These are phyloP conservation scores for Auriscalpium microsporum DNA, from an alignment of 768 basidiomycete species.

Conservation along the genomic window DNA sequence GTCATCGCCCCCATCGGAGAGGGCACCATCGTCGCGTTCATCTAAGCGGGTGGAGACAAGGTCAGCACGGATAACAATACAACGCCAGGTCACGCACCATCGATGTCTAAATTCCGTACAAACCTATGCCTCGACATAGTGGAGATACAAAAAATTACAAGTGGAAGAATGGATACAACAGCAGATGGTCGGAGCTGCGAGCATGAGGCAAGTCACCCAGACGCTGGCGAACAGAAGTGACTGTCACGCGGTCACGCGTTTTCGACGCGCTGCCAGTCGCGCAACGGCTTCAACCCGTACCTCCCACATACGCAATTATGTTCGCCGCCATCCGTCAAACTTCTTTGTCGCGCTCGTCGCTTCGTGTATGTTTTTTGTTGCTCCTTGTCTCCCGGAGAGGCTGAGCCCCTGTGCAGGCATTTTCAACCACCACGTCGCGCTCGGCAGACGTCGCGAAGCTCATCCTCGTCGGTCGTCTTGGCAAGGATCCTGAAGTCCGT, in stretches of 20 bases:
- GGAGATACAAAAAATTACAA: slow-evolving; percentile 15
- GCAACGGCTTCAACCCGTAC: background rate
- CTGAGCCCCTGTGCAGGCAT: slow-evolving; percentile 35
- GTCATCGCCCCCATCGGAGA: slow-evolving; percentile 72
- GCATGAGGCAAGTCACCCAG: slow-evolving; percentile 9
- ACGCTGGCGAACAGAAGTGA: background rate
- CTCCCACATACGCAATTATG: slow-evolving; percentile 30
- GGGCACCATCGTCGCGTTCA: slow-evolving; percentile 76
- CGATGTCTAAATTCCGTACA: slow-evolving; percentile 77
- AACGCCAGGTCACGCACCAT: slow-evolving; percentile 32
- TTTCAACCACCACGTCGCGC: slow-evolving; percentile 51
- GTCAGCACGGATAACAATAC: background rate
- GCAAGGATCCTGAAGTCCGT: slow-evolving; percentile 61
- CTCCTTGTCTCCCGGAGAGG: background rate
- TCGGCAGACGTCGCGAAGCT: slow-evolving; percentile 65
- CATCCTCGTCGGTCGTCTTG: slow-evolving; percentile 66
- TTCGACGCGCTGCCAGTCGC: background rate
- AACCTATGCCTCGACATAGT: slow-evolving; percentile 88
- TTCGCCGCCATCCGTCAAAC: slow-evolving; percentile 41
- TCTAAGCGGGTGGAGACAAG: slow-evolving; percentile 33
- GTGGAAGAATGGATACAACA: slow-evolving; percentile 12
- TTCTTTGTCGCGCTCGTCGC: slow-evolving; percentile 28
- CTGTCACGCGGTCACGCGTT: background rate
- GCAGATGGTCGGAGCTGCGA: background rate
- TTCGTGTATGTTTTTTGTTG: slow-evolving; percentile 37